Evolutionary conservation across 202 grass and related monocot species (phyloP), one percentile per base, ranked within the genome.

Genomic region (Miscanthus sacchariflorus): DNA sequence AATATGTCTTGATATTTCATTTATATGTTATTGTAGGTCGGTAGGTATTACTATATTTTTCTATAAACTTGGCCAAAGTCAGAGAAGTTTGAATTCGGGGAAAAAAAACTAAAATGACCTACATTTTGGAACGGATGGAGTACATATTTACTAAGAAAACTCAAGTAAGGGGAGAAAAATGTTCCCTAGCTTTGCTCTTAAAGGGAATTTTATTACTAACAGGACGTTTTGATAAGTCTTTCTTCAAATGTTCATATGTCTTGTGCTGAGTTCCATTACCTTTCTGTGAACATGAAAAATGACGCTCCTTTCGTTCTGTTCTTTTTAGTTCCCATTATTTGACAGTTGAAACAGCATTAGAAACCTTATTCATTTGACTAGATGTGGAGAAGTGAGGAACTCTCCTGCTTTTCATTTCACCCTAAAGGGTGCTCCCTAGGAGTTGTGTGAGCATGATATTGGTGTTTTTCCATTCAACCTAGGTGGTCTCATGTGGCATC

Each of bases 401-500:
- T 1, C 72, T 15, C 25, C 73, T 27, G 30, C 5, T 35, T 56
- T 46, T 3, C 28, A 56, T 56, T 9, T 70, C 63, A 43, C 36
- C 61, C 28, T 66, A 28, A 78, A 36, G n/a, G 74, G 6, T 54
- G 50, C 17, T 70, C 75, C 58, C 4, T 44, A 54, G 33, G 36
- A 12, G 11, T 17, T 11, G 4, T 44, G 24, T 15, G 5, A 69
- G 68, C 49, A 54, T 9, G 30, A 78, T 5, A 38, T n/a, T 52
- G 33, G 64, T 81, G 63, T 36, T 54, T 54, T 24, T 64, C 70
- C 63, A 68, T 82, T n/a, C 48, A 76, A 87, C 44, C 70, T 82
- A 43, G 23, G 38, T 45, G 61, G 45, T 36, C 7, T 67, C 21
- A 46, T 83, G 38, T 45, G 61, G 45, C 48, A 12, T 67, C 21